Evolutionary conservation across 768 basidiomycete species (phyloP), one percentile per base, ranked within the genome.

Genomic region (Boletus coccyginus): DNA sequence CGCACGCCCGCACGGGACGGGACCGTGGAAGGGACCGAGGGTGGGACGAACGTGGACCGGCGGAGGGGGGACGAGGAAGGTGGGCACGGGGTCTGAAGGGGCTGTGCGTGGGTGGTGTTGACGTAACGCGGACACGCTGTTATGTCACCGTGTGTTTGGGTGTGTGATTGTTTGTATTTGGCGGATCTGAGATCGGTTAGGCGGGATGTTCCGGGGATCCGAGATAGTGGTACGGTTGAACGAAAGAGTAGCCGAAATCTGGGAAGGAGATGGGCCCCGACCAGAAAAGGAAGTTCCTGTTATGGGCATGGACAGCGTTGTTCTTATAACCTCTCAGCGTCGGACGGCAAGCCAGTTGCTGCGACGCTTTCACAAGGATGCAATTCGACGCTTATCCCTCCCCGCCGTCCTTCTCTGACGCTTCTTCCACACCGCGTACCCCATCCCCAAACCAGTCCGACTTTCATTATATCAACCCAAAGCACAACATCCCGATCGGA

Each of bases 381-480:
- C 78, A 80, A 66, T 88, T 86, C 71, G 84, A 87, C 75, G 70
- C 76, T 8, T 87, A 85, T 72, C 74, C 81, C 49, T 78, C 72
- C 35, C 68, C 69, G 40, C 64, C 69, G 33, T 61, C 84, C 62
- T 86, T 85, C 76, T 83, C 84, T 54, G 84, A 87, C 75, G 80
- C 84, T 59, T 87, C 82, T 49, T 77, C 87, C 43, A 77, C 81
- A 2, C 88, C 89, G 3, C 81, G 88, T 53, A 90, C 89, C 0
- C 89, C 89, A 0, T 90, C 89, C 2, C 89, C 89, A 21, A 76
- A 73, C 44, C 66, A 73, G 16, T 60, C 71, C 61, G 74, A 77
- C 63, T 63, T 77, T 59, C 52, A 71, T 36, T 54, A 51, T 39
- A 46, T 69, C 62, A 62, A 72, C 68, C 67, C 73, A 73, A 81